A percentile compares a stretch with the other conserved stretches of the same genome.
These are phyloP conservation scores for Coemansia sp. DNA, from an alignment of 192 early-diverging fungal genomes.

Conservation along the genomic window DNA sequence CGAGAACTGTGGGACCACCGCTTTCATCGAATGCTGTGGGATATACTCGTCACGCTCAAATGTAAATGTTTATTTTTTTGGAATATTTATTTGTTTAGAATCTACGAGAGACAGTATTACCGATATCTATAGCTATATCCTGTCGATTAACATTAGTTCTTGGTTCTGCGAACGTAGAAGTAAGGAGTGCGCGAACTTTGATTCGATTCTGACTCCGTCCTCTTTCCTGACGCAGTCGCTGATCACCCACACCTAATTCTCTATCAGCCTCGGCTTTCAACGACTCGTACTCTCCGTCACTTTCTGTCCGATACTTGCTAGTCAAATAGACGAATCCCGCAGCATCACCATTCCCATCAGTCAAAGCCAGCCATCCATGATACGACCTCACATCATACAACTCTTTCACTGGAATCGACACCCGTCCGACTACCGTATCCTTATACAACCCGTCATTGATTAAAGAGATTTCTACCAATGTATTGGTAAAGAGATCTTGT, in stretches of 20 bases:
- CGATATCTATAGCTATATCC: neutral
- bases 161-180: conserved; percentile 1
- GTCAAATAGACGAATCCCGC: conserved; percentile 34
- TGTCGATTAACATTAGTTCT: neutral
- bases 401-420: conserved; percentile 34
- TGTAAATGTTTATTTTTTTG: conserved; percentile 8
- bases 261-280: neutral
- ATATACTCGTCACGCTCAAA: neutral
- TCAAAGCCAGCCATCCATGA: conserved; percentile 39
- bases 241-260: conserved; percentile 7
- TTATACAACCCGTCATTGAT: conserved; percentile 28
- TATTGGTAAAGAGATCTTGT: conserved; percentile 19
- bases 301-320: conserved; percentile 12
- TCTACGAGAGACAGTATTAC: neutral
- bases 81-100: neutral
- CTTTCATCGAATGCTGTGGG: neutral
- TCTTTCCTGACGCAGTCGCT: conserved; percentile 14
- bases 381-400: conserved; percentile 37
- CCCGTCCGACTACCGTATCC: conserved; percentile 32
- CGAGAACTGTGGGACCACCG: neutral
- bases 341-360: conserved; percentile 13
- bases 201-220: conserved; percentile 22
- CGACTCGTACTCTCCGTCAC: conserved; percentile 14
- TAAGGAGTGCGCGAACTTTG: neutral
- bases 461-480: conserved; percentile 31